Evolutionary conservation across 164 flowering plant species (phyloP), one percentile per base, ranked within the genome.

Genomic region (Piper longum): DNA sequence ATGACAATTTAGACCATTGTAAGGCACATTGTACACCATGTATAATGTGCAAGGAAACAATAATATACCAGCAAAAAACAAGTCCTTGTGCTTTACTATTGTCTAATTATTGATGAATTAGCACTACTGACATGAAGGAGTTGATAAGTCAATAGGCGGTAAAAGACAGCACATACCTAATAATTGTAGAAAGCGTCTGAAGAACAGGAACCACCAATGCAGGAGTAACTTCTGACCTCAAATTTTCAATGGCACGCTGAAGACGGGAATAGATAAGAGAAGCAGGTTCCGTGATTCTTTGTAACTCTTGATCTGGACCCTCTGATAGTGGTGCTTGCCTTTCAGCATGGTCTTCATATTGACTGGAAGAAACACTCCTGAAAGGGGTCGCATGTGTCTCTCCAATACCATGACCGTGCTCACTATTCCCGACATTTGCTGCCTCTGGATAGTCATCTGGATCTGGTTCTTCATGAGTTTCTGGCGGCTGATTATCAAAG

Each of bases 211-310:
- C 64, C 61, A 81, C 70, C 57, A 80, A 84, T 1, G 62, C 55
- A n/a, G 89, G 83, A 44, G 66, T 71, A 18, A 77, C 83, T 78
- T 88, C 93, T 66, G 77, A 67, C 66, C 56, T 78, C 73, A 95
- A 71, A 68, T 65, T 72, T 64, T 80, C 74, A 62, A 95, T 79
- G 56, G 93, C 81, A 64, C 76, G 80, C 55, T 77, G 82, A 59
- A 95, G 73, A 63, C 95, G 96, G 70, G 61, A 59, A 73, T 81
- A 84, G 41, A 82, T 45, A 61, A 63, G 65, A 16, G 80, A 64
- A 57, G 84, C 91, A 16, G 97, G 81, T 66, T 89, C 97, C 69
- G 84, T 87, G 57, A 93, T 87, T 70, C 85, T 81, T 75, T 65
- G 77, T 55, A 89, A 48, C 69, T 81, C 97, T 59, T 57, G 57